Evolutionary conservation across 192 early-diverging fungal species (phyloP).

Genomic region (Cetraspora pellucida): DNA sequence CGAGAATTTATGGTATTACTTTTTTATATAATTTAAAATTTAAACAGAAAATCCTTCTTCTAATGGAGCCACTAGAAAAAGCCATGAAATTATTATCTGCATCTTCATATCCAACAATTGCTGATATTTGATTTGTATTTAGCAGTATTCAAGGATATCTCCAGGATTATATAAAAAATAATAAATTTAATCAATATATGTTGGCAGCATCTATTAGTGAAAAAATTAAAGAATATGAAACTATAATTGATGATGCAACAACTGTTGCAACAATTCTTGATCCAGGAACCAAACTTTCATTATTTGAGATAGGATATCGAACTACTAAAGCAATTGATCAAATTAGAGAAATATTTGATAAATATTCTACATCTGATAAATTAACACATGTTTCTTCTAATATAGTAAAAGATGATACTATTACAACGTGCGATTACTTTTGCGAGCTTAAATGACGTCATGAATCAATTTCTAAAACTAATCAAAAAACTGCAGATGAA

Average conservation of each 20-base stretch:
- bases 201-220: not conserved
- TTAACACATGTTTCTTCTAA: not conserved
- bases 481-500: too few species aligned
- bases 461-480: too few species aligned
- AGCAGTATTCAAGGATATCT: not conserved
- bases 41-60: not conserved
- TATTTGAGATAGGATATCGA: not conserved
- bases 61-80: conserved; percentile 5
- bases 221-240: not conserved
- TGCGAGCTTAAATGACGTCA: too few species aligned
- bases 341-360: not conserved
- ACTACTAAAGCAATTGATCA: not conserved
- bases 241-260: not conserved
- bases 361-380: not conserved
- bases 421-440: not conserved
- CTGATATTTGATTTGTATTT: not conserved
- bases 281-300: not conserved
- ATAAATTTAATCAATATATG: conserved; percentile 2
- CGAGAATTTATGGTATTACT: too few species aligned
- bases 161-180: not conserved
- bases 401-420: not conserved
- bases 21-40: too few species aligned
- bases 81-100: not conserved
- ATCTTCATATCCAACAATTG: conserved; percentile 8
- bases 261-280: not conserved